Percentiles rank a stretch among this genome's conserved stretches.
Evolutionary conservation across 257 asterid genomes (phyloP).

Genomic region (Salvia rosmarinus): DNA sequence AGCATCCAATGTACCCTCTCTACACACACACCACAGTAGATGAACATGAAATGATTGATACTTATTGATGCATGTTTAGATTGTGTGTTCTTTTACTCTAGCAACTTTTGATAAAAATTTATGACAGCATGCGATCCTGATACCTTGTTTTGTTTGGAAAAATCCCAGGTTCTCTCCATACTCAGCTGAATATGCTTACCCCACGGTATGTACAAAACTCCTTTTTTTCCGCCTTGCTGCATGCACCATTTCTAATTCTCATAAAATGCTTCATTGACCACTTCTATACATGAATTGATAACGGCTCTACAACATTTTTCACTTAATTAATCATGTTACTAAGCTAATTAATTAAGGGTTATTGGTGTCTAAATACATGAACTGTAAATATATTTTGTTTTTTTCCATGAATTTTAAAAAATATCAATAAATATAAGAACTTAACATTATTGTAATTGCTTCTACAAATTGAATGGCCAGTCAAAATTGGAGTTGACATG

Average conservation of each 20-base stretch:
- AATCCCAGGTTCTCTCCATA: constrained; percentile 83
- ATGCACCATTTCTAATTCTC: neutral
- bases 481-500: too few relatives aligned
- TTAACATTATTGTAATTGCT: too few relatives aligned
- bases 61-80: neutral
- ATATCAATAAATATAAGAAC: too few relatives aligned
- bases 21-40: neutral
- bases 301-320: neutral
- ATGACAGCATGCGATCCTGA: constrained; percentile 21
- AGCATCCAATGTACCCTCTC: too few relatives aligned
- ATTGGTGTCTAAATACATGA: too few relatives aligned
- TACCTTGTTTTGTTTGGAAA: constrained; percentile 23
- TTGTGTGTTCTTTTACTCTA: neutral
- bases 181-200: constrained; percentile 57
- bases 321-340: too few relatives aligned
- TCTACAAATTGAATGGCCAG: too few relatives aligned
- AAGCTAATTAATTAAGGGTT: too few relatives aligned
- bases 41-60: neutral
- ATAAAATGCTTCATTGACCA: neutral
- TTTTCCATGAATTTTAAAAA: too few relatives aligned
- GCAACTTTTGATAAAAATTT: neutral
- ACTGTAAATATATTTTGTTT: too few relatives aligned
- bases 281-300: neutral
- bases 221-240: neutral
- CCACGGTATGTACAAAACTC: constrained; percentile 69